Evolutionary conservation across 768 basidiomycete species (phyloP), one percentile per base, ranked within the genome.

Genomic region (Boletus vermiculosoides): DNA sequence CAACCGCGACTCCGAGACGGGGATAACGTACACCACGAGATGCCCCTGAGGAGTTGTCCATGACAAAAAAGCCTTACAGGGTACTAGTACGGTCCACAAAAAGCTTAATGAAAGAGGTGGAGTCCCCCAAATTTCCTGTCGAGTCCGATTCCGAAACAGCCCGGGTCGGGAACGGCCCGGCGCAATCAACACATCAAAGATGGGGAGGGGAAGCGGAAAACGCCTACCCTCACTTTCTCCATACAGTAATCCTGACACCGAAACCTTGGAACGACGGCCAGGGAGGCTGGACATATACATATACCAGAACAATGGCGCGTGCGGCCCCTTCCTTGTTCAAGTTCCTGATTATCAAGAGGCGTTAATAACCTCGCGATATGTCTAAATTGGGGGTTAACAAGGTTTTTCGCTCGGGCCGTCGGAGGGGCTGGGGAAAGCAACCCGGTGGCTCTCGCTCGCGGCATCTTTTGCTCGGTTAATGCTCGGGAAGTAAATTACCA

Each of bases 381-480:
- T 61, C 60, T 22, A 62, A 57, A 44, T 62, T 16, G 30, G 60
- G 56, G 34, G 48, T 56, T 61, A 62, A 62, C 54, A 31, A 9
- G 36, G 12, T 53, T 49, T 28, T 45, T 39, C 31, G 5, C 34
- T 22, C 34, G 13, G 20, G 9, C 46, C 31, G 51, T 45, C 58
- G 58, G 57, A 48, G 13, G n/a, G 30, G 20, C 28, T 23, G 7
- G 42, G 42, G 20, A 5, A 30, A 11, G 9, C 36, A 28, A 33
- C 28, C 28, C 8, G 23, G 23, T 56, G 16, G 18, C 22, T 25
- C 28, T 50, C 33, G 22, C 15, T 45, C 48, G 33, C 33, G 44
- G 37, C 7, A 25, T 18, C 33, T 53, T 30, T 46, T 13, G n/a
- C 15, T 45, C 59, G 51, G 51, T n/a, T 61, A 45, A 31, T 25